Conservation (phyloP, 768 basidiomycete species). For the Psilocybe azurescens region DNA sequence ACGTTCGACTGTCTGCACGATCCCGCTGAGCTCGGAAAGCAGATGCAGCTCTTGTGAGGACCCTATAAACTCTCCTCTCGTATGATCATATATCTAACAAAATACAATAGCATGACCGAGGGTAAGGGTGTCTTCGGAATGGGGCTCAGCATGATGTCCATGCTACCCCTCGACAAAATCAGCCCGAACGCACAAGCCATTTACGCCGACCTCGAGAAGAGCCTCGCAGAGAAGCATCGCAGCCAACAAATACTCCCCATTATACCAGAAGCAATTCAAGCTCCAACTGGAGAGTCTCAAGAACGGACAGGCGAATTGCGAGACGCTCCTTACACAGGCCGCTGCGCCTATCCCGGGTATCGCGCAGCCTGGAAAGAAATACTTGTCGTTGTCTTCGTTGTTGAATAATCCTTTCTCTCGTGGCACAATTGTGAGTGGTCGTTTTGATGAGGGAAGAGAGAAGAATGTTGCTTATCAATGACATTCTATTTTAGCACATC, state of each 20-base stretch:
- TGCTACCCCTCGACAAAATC: slow-evolving; percentile 3
- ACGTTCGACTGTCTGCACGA: slow-evolving; percentile 9
- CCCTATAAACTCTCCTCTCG: neutral
- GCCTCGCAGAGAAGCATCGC: neutral
- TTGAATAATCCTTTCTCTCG: slow-evolving; percentile 9
- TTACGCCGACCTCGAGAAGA: slow-evolving; percentile 9
- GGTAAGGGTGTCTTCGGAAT: slow-evolving; percentile 9
- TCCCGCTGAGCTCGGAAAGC: slow-evolving; percentile 7
- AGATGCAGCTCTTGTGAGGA: slow-evolving; percentile 2
- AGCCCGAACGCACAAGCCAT: slow-evolving; percentile 2
- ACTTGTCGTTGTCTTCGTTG: neutral
- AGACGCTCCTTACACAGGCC: slow-evolving; percentile 1
- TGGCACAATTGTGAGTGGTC: slow-evolving; percentile 4
- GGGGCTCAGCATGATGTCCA: slow-evolving; percentile 2
- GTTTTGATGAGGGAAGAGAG: neutral
- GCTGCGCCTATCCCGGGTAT: slow-evolving; percentile 1
- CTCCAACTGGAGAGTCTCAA: slow-evolving; percentile 7
- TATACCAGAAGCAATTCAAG: slow-evolving; percentile 3
- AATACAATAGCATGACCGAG: neutral
- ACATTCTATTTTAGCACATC: slow-evolving; percentile 7
- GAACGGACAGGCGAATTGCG: slow-evolving; percentile 6
- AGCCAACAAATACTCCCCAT: neutral
- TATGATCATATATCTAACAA: neutral
- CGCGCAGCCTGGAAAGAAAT: slow-evolving; percentile 9
- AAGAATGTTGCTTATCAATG: neutral